A percentile compares a stretch with the other conserved stretches of the same genome.
Conservation (phyloP, 2,329 filamentous ascomycete genomes). For the Zymoseptoria brevis region DNA sequence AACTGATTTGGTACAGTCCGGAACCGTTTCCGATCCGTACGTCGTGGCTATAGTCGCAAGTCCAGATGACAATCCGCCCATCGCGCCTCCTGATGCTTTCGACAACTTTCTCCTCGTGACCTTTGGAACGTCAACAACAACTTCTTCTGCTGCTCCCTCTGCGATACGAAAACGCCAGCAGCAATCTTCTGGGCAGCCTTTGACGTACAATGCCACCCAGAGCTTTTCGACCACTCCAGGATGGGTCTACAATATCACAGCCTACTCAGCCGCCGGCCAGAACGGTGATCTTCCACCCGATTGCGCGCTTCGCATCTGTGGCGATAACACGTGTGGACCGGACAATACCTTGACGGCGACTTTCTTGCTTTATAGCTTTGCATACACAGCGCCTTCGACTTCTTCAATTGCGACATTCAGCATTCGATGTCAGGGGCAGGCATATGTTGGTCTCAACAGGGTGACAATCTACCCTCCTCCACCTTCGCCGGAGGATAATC, state of each 20-base stretch:
- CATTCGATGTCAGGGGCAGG: background rate
- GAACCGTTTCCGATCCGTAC: background rate
- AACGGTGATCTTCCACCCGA: background rate
- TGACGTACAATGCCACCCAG: background rate
- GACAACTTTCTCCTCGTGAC: background rate
- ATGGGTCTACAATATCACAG: background rate
- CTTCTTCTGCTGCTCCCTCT: background rate
- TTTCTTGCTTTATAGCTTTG: background rate
- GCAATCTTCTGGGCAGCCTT: background rate
- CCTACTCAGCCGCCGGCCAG: background rate
- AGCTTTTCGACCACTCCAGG: background rate
- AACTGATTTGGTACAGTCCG: background rate
- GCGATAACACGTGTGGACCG: background rate
- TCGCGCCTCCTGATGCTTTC: background rate
- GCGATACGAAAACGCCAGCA: background rate
- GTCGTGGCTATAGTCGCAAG: background rate
- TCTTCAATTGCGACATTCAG: background rate
- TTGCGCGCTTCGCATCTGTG: background rate
- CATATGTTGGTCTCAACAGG: background rate
- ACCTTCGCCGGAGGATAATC: background rate
- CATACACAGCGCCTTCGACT: background rate
- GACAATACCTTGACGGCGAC: background rate
- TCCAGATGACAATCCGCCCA: background rate
- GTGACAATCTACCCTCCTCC: background rate
- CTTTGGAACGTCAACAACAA: background rate